These are phyloP conservation scores for Fusarium sp. DNA, from an alignment of 2,329 filamentous ascomycete genomes.

Conservation along the genomic window DNA sequence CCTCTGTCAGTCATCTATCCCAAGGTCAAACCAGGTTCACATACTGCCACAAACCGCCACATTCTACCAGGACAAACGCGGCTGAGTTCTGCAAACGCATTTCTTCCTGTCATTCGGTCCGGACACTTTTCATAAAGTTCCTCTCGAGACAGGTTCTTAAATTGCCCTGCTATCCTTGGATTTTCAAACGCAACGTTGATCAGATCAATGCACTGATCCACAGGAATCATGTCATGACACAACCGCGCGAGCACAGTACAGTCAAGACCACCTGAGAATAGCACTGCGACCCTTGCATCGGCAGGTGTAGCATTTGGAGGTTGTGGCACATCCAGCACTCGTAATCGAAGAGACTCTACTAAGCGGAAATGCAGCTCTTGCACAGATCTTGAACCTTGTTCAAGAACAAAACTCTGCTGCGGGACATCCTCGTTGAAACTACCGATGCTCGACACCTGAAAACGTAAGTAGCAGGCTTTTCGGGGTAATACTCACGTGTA, in stretches of 20 bases:
- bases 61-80: conserved; percentile 74
- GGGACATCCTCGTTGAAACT: conserved; percentile 64
- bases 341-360: conserved; percentile 70
- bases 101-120: conserved; percentile 87
- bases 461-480: conserved; percentile 58
- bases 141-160: conserved; percentile 52
- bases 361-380: conserved; percentile 66
- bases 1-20: conserved; percentile 1
- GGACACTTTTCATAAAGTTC: conserved; percentile 84
- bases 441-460: conserved; percentile 66
- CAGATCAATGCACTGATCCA: conserved; percentile 79
- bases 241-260: conserved; percentile 89
- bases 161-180: conserved; percentile 75
- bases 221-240: conserved; percentile 79
- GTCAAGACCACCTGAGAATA: conserved; percentile 96
- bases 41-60: conserved; percentile 85
- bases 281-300: conserved; percentile 74
- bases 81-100: conserved; percentile 81
- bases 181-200: conserved; percentile 99
- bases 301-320: conserved; percentile 57
- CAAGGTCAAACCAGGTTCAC: conserved; percentile 36
- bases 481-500: conserved; percentile 13
- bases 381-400: conserved; percentile 62
- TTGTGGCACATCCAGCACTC: conserved; percentile 74
- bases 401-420: conserved; percentile 42